phyloP scores from a whole-genome alignment of 2,329 filamentous ascomycete species.

The Leptographium galeiforme region DNA sequence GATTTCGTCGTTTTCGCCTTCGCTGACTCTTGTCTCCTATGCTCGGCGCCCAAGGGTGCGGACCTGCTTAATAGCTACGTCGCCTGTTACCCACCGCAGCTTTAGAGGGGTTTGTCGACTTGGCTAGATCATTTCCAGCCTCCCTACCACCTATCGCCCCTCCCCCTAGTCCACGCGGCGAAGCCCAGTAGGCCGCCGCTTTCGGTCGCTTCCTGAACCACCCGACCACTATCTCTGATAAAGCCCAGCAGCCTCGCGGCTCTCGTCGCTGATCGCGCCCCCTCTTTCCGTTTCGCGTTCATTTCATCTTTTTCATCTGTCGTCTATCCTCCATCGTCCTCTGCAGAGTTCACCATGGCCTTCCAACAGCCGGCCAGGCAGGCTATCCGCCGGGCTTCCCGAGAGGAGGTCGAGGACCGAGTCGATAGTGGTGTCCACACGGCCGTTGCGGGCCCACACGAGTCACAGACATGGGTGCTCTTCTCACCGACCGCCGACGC shows the following conservation, averaged over 20 bases:
- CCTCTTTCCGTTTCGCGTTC: not conserved
- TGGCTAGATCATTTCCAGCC: not conserved
- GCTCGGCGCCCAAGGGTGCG: no score
- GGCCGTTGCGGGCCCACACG: constrained; percentile 23
- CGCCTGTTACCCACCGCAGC: not conserved
- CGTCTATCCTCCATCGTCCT: not conserved
- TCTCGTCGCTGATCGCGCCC: not conserved
- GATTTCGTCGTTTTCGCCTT: not conserved
- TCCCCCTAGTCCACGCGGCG: not conserved
- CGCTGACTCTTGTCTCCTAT: not conserved
- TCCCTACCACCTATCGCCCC: not conserved
- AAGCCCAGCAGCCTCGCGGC: not conserved
- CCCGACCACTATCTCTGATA: constrained; percentile 2
- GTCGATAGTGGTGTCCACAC: constrained; percentile 2
- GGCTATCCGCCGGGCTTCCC: constrained; percentile 33
- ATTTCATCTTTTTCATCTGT: no score
- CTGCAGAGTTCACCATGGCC: constrained; percentile 6
- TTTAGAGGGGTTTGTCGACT: not conserved
- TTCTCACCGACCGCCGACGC: constrained; percentile 64
- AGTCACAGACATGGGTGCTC: constrained; percentile 89
- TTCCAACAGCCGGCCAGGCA: constrained; percentile 23
- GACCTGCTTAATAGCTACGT: not conserved
- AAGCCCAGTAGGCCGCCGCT: not conserved
- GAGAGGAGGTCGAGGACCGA: constrained; percentile 9
- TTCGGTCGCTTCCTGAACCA: constrained; percentile 1